Percentiles rank a stretch among this genome's conserved stretches.
Evolutionary conservation across 352 stramenopile species (phyloP).

Genomic region (Pythium volutum): DNA sequence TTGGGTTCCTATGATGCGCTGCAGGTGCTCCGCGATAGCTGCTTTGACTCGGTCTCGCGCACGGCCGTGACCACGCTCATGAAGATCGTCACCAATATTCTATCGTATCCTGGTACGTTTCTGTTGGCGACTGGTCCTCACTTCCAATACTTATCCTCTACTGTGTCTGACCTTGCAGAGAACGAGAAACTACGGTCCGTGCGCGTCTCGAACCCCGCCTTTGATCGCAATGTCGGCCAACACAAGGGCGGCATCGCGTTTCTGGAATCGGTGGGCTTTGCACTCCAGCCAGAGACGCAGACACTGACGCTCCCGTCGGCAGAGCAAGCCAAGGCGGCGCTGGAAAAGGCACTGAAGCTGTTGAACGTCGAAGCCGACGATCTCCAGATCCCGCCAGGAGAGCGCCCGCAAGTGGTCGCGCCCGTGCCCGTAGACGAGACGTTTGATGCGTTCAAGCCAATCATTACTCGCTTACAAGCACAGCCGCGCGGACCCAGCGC

Average conservation of each 20-base stretch:
- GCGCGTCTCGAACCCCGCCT: conserved; percentile 69
- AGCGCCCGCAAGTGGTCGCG: conserved; percentile 46
- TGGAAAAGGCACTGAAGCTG: conserved; percentile 54
- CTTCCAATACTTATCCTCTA: neutral
- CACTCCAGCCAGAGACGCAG: conserved; percentile 41
- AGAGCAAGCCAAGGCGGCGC: conserved; percentile 22
- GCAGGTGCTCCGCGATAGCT: conserved; percentile 67
- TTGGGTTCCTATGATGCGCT: conserved; percentile 62
- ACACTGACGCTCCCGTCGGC: conserved; percentile 37
- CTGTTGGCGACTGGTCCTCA: too few species aligned
- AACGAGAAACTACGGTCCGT: conserved; percentile 85
- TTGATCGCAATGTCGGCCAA: conserved; percentile 63
- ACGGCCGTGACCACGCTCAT: conserved; percentile 66
- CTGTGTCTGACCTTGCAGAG: conserved; percentile 29
- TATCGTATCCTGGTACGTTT: conserved; percentile 68
- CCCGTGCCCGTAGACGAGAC: conserved; percentile 32
- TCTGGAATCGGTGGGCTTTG: conserved; percentile 63
- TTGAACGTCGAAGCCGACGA: conserved; percentile 79
- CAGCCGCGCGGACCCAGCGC: conserved; percentile 75
- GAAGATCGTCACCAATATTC: conserved; percentile 84
- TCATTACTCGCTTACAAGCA: conserved; percentile 78
- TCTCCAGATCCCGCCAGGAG: conserved; percentile 47
- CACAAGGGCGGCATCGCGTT: conserved; percentile 74
- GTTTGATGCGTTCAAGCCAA: conserved; percentile 82
- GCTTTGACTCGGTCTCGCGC: conserved; percentile 71